These are phyloP conservation scores for Vinca minor DNA, from an alignment of 257 asterid species.

Conservation along the genomic window DNA sequence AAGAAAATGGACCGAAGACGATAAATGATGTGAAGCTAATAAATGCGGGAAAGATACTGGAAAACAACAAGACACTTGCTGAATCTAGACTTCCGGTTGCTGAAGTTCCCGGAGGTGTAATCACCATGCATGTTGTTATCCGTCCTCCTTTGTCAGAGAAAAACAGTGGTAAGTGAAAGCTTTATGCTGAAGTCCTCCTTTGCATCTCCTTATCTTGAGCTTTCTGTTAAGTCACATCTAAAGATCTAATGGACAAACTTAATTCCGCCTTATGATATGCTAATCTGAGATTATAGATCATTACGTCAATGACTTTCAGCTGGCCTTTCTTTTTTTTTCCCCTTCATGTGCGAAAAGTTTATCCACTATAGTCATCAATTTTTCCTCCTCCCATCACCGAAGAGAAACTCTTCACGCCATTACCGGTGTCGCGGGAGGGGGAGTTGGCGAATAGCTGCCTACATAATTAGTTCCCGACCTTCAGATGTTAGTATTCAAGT, in stretches of 20 bases:
- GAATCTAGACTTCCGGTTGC: slow-evolving; percentile 71
- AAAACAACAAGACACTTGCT: slow-evolving; percentile 61
- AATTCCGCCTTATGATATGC: background rate
- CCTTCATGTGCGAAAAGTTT: too few species aligned
- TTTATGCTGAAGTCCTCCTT: background rate
- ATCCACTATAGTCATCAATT: background rate
- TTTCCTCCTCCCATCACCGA: background rate
- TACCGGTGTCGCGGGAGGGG: too few species aligned
- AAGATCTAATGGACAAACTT: background rate
- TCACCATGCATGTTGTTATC: slow-evolving; percentile 84
- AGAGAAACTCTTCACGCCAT: too few species aligned
- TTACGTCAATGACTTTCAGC: background rate
- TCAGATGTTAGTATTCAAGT: too few species aligned
- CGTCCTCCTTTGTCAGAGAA: slow-evolving; percentile 70
- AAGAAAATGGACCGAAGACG: slow-evolving; percentile 67
- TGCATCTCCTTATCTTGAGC: background rate
- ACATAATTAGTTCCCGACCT: too few species aligned
- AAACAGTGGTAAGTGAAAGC: slow-evolving; percentile 44
- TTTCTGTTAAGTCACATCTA: background rate
- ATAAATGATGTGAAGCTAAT: slow-evolving; percentile 72
- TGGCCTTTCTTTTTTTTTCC: too few species aligned
- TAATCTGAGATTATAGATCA: background rate
- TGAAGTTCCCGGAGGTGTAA: slow-evolving; percentile 81
- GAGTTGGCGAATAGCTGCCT: too few species aligned
- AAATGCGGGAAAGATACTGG: slow-evolving; percentile 80